Evolutionary conservation across 208 protist species (phyloP).

Genomic region (Trypanosoma mega): DNA sequence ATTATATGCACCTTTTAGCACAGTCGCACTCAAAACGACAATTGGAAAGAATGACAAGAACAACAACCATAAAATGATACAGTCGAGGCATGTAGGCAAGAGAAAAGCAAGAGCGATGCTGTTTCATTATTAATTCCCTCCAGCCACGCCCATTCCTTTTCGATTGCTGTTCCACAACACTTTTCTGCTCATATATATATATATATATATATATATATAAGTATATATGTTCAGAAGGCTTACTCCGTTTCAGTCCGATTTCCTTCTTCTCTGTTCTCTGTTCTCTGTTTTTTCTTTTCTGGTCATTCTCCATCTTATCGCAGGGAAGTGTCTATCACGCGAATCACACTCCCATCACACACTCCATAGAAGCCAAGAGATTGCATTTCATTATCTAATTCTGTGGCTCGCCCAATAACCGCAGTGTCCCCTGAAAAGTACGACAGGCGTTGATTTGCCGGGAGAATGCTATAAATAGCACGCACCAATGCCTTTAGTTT

Average conservation of each 20-base stretch:
- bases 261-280: not conserved
- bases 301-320: conserved; percentile 11
- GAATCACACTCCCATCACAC: conserved; percentile 55
- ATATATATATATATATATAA: no score
- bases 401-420: conserved; percentile 47
- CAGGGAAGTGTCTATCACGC: conserved; percentile 71
- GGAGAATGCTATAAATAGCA: conserved; percentile 68
- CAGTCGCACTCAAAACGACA: not conserved
- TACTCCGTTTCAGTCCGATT: not conserved
- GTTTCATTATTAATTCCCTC: no score
- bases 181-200: no score
- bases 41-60: not conserved
- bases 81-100: not conserved
- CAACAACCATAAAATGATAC: not conserved
- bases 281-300: conserved; percentile 16
- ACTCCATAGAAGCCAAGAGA: conserved; percentile 80
- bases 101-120: not conserved
- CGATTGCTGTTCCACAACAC: no score
- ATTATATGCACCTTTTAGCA: not conserved
- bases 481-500: conserved; percentile 80
- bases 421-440: conserved; percentile 66
- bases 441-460: conserved; percentile 53
- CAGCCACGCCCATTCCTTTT: no score
- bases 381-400: conserved; percentile 70
- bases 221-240: no score